A percentile compares a stretch with the other conserved stretches of the same genome.
Evolutionary conservation across 805 yeast genomes (phyloP).

Genomic region (Kuraishia piskuri): DNA sequence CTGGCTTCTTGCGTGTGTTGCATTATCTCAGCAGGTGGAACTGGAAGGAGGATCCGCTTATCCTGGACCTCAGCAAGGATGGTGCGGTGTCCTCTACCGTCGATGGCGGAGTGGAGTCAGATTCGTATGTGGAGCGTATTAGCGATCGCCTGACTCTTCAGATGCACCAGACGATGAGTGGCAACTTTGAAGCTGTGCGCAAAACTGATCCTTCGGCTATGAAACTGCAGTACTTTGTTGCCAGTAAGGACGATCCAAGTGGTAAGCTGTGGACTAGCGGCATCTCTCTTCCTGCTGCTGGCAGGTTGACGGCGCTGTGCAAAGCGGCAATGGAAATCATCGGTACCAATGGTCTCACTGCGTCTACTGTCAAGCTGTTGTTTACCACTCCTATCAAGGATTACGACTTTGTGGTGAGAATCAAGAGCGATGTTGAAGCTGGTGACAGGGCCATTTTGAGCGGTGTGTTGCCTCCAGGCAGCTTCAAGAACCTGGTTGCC

Average conservation of each 20-base stretch:
- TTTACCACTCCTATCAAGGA: conserved; percentile 81
- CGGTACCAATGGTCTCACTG: conserved; percentile 26
- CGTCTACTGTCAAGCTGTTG: conserved; percentile 38
- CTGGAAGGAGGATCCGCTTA: conserved; percentile 84
- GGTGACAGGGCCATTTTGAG: conserved; percentile 32
- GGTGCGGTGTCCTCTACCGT: conserved; percentile 8
- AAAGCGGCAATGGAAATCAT: conserved; percentile 60
- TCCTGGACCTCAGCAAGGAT: conserved; percentile 65
- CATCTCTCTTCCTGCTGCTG: conserved; percentile 63
- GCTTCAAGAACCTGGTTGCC: conserved; percentile 53
- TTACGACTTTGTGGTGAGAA: conserved; percentile 69
- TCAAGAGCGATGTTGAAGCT: conserved; percentile 31
- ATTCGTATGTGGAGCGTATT: conserved; percentile 31
- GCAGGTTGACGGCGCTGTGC: conserved; percentile 81
- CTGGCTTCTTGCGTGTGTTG: conserved; percentile 73
- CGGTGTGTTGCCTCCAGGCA: conserved; percentile 46
- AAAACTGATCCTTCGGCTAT: conserved; percentile 75
- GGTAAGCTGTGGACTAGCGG: conserved; percentile 66
- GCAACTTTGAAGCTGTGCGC: conserved; percentile 61
- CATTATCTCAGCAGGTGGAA: conserved; percentile 78
- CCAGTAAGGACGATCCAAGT: conserved; percentile 74
- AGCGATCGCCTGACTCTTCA: conserved; percentile 56
- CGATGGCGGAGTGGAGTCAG: conserved; percentile 16
- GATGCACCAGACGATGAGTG: conserved; percentile 51
- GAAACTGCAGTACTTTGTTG: conserved; percentile 74